Base-by-base conservation (phyloP, 2,329 filamentous ascomycete genomes). In the Phialophora chinensis region DNA sequence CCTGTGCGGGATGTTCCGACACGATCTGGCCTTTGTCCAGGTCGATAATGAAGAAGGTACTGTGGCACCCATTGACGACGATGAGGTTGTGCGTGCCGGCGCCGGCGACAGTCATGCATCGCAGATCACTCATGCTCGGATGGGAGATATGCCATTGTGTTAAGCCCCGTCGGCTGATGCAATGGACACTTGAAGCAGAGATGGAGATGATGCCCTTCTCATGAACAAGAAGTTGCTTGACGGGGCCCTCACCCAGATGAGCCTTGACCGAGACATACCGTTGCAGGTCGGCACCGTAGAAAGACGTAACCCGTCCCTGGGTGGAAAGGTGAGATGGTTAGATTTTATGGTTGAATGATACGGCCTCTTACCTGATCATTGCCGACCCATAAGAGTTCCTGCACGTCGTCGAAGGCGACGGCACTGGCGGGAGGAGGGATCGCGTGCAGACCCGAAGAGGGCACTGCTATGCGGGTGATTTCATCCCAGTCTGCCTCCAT, bases 371-470 rank as follows among this genome's bases (percentile, higher is more conserved):
- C 92, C 84, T 89, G 92, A 81, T 95, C 91, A 78, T 95, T 96
- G 55, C 93, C 96, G 2, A 89, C 88, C 95, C 96, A 99, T 61
- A 99, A 81, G 42, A 99, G 85, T 78, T 99, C 95, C 77, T 97
- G 91, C 47, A 86, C 85, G 65, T 90, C 90, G 78, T 99, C 95
- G 79, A 99, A 99, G 56, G 91, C 90, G 78, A 97, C 86, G 2
- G 92, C 90, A 53, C 91, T 90, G 72, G 92, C 88, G 65, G 88
- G 87, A 25, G 90, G 90, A 52, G 89, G 86, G 74, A 90, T 82
- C 71, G 86, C 86, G 81, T 90, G 88, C 74, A 88, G 84, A 76
- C 87, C 89, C 74, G 91, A 88, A 74, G 91, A 88, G 78, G 92
- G 91, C 79, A 96, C 87, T 77, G 88, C 86, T 80, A 95, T 88